Evolutionary conservation across 2,329 filamentous ascomycete genomes (phyloP).

Genomic region (Diaporthe nobilis): DNA sequence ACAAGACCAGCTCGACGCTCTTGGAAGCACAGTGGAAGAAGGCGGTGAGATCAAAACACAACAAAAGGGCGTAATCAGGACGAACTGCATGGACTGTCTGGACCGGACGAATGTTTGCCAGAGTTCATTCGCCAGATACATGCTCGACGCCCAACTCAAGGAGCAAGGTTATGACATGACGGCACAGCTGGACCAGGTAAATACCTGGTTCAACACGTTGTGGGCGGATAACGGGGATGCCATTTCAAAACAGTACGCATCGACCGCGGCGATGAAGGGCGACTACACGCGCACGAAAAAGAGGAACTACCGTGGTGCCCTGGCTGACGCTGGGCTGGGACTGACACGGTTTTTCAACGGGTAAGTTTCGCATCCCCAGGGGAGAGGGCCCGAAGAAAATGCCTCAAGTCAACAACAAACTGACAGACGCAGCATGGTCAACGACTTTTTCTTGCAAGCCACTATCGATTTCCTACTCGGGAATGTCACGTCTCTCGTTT

Average conservation of each 20-base stretch:
- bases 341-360: slow-evolving; percentile 81
- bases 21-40: slow-evolving; percentile 77
- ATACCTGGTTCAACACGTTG: slow-evolving; percentile 93
- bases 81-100: slow-evolving; percentile 98
- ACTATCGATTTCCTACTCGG: slow-evolving; percentile 95
- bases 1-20: slow-evolving; percentile 74
- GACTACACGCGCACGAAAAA: slow-evolving; percentile 95
- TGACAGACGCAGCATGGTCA: slow-evolving; percentile 82
- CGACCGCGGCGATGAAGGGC: slow-evolving; percentile 94
- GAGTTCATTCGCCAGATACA: slow-evolving; percentile 87
- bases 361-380: slow-evolving; percentile 56
- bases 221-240: slow-evolving; percentile 99
- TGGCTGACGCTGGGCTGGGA: slow-evolving; percentile 92
- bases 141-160: slow-evolving; percentile 84
- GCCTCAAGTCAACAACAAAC: background rate
- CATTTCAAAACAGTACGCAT: slow-evolving; percentile 95
- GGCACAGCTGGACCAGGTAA: slow-evolving; percentile 81
- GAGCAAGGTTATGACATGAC: slow-evolving; percentile 83
- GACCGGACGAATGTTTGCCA: slow-evolving; percentile 97
- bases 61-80: slow-evolving; percentile 86
- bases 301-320: slow-evolving; percentile 88
- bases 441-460: slow-evolving; percentile 96
- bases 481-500: slow-evolving; percentile 86
- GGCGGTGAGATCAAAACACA: slow-evolving; percentile 58
- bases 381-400: background rate